Conservation (phyloP, 2,329 filamentous ascomycete genomes). For the Macrophomina phaseolina region DNA sequence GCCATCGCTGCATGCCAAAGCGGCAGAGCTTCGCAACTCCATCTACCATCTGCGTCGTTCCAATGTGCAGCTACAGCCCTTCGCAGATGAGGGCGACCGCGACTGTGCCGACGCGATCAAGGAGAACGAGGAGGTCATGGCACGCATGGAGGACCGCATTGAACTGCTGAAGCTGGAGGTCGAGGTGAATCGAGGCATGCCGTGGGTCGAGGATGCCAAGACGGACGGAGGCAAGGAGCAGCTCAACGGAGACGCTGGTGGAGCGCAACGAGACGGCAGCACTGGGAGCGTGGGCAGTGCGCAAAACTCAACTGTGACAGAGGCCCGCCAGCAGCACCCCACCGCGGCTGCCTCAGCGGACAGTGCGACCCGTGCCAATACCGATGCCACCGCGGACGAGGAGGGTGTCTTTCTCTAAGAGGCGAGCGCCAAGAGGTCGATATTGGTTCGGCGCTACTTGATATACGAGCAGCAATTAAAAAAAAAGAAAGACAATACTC, state of each 20-base stretch:
- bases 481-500: neutral
- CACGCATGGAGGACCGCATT: slow-evolving; percentile 70
- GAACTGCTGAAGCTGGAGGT: slow-evolving; percentile 69
- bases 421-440: neutral
- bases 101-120: slow-evolving; percentile 76
- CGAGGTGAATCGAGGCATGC: slow-evolving; percentile 61
- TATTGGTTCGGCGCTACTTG: slow-evolving; percentile 3
- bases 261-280: slow-evolving; percentile 9
- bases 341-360: slow-evolving; percentile 19
- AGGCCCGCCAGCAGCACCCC: slow-evolving; percentile 9
- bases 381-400: slow-evolving; percentile 24
- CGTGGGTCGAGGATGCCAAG: slow-evolving; percentile 51
- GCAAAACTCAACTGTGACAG: slow-evolving; percentile 14
- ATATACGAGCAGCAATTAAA: slow-evolving; percentile 20
- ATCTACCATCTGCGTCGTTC: slow-evolving; percentile 76
- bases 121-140: slow-evolving; percentile 74
- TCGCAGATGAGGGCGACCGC: slow-evolving; percentile 67
- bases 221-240: slow-evolving; percentile 28
- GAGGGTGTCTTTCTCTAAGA: slow-evolving; percentile 33
- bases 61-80: slow-evolving; percentile 74
- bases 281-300: slow-evolving; percentile 6
- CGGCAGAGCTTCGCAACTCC: slow-evolving; percentile 76
- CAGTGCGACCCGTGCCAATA: slow-evolving; percentile 23
- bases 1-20: slow-evolving; percentile 72
- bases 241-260: slow-evolving; percentile 26